These are phyloP conservation scores for Xylaria sp. DNA, from an alignment of 2,329 filamentous ascomycete genomes.

Conservation along the genomic window DNA sequence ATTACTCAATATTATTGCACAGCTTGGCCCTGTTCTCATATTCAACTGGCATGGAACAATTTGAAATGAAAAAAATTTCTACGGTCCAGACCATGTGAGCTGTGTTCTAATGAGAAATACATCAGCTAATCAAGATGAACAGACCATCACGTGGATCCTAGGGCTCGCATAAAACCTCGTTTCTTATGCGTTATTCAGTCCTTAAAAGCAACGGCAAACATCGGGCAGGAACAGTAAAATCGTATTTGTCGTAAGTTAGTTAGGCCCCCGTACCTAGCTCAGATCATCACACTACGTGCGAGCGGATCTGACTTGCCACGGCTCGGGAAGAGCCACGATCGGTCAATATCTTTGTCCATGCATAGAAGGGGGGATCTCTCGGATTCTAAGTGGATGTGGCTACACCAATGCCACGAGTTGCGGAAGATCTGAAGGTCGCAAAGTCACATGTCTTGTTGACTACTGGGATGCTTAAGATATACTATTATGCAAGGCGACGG, in stretches of 20 bases:
- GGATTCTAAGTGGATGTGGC: conserved; percentile 20
- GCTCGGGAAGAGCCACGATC: conserved; percentile 25
- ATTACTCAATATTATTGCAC: conserved; percentile 8
- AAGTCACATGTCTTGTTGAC: conserved; percentile 5
- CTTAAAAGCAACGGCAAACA: conserved; percentile 13
- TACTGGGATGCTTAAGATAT: neutral
- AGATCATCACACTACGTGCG: conserved; percentile 7
- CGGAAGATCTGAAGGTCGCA: neutral
- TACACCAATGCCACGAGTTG: neutral
- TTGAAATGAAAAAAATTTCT: conserved; percentile 21
- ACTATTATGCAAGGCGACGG: conserved; percentile 7
- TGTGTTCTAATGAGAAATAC: neutral
- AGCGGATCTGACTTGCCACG: conserved; percentile 17
- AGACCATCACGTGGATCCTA: conserved; percentile 15
- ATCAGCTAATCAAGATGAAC: neutral
- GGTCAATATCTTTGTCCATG: conserved; percentile 25
- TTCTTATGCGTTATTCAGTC: neutral
- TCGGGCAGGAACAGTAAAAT: conserved; percentile 32
- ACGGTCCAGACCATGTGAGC: neutral
- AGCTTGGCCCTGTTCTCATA: conserved; percentile 9
- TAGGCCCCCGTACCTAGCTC: conserved; percentile 9
- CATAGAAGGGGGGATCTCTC: conserved; percentile 22
- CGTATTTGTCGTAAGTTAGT: conserved; percentile 28
- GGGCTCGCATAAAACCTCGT: neutral
- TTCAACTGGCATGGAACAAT: conserved; percentile 19